Percentiles rank a stretch among this genome's conserved stretches.
phyloP scores from a whole-genome alignment of 441 rosid genomes.

The Croton laevigatus region DNA sequence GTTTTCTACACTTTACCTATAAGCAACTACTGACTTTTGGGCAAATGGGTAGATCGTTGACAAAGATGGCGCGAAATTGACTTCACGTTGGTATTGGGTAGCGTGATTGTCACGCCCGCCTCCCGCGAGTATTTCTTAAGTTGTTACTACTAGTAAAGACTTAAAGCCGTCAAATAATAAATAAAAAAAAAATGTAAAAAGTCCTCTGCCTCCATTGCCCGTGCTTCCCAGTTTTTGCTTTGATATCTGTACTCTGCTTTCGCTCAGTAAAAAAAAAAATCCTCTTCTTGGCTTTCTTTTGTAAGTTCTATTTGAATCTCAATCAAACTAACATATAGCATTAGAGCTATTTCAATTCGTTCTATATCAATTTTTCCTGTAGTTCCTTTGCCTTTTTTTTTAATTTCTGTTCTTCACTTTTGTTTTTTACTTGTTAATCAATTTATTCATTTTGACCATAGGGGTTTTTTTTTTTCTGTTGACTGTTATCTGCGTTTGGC shows the following conservation, averaged over 20 bases:
- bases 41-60: too few relatives aligned
- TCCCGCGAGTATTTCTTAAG: too few relatives aligned
- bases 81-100: too few relatives aligned
- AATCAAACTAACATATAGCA: background rate
- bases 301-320: background rate
- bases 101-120: too few relatives aligned
- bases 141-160: too few relatives aligned
- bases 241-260: background rate
- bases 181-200: too few relatives aligned
- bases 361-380: background rate
- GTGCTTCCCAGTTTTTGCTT: background rate
- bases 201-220: background rate
- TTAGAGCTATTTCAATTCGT: background rate
- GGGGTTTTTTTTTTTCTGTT: background rate
- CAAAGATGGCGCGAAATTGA: too few relatives aligned
- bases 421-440: background rate
- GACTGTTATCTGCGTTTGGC: background rate
- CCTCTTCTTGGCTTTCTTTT: background rate
- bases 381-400: too few relatives aligned
- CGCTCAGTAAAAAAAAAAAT: background rate
- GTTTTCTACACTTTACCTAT: too few relatives aligned
- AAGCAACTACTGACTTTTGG: too few relatives aligned
- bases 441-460: conserved; percentile 6
- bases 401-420: background rate
- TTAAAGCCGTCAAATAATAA: too few relatives aligned